These are phyloP conservation scores for Meredithiella fracta DNA, from an alignment of 2,329 filamentous ascomycete species.

Conservation along the genomic window DNA sequence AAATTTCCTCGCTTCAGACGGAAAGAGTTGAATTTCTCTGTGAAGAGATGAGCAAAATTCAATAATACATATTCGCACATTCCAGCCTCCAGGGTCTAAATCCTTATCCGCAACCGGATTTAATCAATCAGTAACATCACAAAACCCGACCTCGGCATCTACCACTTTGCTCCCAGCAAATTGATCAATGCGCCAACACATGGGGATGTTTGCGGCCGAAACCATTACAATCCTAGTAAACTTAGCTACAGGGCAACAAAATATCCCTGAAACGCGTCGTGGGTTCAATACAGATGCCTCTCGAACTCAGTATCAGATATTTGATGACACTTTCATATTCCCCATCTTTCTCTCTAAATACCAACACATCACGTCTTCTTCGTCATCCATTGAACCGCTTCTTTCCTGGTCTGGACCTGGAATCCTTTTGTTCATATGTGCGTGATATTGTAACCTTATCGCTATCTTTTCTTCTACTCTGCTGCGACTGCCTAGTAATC, in stretches of 20 bases:
- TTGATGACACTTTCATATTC: neutral
- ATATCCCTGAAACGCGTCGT: slow-evolving; percentile 7
- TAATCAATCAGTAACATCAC: slow-evolving; percentile 8
- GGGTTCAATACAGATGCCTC: neutral
- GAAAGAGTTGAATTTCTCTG: too few species aligned
- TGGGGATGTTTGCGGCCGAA: neutral
- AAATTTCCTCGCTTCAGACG: too few species aligned
- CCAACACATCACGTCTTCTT: neutral
- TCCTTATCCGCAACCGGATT: neutral
- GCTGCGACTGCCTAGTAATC: too few species aligned
- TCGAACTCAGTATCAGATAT: neutral
- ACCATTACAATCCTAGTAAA: neutral
- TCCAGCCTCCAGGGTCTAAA: neutral
- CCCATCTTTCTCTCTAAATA: neutral
- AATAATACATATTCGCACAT: too few species aligned
- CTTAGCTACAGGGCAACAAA: neutral
- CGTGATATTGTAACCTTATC: too few species aligned
- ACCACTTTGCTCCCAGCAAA: neutral
- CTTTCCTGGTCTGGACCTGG: too few species aligned
- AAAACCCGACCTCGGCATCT: neutral
- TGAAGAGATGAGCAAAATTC: too few species aligned
- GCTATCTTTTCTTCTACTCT: too few species aligned
- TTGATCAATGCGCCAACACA: neutral
- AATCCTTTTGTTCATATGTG: too few species aligned
- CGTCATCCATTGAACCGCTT: neutral